Percentiles rank a stretch among this genome's conserved stretches.
phyloP scores from a whole-genome alignment of 352 stramenopile species.

The Hyphochytrium catenoides region DNA sequence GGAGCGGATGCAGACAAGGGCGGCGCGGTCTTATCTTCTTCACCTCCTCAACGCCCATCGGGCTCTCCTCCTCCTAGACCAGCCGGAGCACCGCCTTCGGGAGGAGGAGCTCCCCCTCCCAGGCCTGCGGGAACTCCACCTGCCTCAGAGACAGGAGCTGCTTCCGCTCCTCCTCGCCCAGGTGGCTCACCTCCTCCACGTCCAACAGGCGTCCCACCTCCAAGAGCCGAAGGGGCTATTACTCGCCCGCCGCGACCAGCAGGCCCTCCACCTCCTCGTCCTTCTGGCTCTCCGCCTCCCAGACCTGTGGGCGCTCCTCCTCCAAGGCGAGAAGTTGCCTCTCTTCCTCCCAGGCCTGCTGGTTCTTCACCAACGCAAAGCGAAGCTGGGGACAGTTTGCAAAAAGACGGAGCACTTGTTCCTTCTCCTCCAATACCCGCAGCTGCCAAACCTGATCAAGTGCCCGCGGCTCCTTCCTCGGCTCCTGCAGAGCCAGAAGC shows the following conservation, averaged over 20 bases:
- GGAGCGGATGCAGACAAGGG: constrained; percentile 3
- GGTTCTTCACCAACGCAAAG: constrained; percentile 6
- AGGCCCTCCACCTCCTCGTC: constrained; percentile 2
- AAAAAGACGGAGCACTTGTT: no score
- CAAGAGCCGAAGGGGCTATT: constrained; percentile 1
- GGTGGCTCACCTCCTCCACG: constrained; percentile 7
- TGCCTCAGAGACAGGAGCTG: no score
- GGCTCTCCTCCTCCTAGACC: constrained; percentile 1
- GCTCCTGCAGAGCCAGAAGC: no score
- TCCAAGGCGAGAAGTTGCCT: constrained; percentile 2
- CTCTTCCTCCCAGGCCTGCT: constrained; percentile 4
- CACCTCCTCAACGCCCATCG: constrained; percentile 3
- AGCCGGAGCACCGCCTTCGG: constrained; percentile 5
- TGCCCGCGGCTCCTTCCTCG: no score
- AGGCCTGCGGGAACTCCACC: no score
- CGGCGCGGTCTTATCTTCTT: neutral
- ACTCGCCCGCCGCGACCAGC: constrained; percentile 5
- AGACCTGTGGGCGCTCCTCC: neutral
- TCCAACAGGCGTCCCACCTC: constrained; percentile 7
- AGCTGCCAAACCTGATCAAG: no score
- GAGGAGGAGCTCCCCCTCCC: no score
- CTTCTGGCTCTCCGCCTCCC: neutral
- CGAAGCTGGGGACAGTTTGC: no score
- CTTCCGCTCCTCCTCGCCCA: constrained; percentile 13
- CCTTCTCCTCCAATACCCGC: no score